Conservation (phyloP, 495 filamentous ascomycete species). For the Parathielavia appendiculata region DNA sequence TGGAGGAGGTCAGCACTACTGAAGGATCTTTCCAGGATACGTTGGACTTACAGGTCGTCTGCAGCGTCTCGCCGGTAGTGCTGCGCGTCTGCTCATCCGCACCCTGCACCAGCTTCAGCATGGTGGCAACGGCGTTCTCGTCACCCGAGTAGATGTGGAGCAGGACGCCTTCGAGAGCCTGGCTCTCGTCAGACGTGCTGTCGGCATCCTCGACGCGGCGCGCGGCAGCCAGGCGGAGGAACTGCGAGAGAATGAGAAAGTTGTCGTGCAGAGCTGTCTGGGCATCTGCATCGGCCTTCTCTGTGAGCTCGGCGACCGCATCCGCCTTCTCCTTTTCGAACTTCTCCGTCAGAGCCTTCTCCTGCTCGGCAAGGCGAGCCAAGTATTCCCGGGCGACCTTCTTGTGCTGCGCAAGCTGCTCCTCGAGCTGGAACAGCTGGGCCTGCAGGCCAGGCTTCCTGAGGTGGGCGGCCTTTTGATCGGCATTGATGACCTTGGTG, state of each 20-base stretch:
- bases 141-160: slow-evolving; percentile 85
- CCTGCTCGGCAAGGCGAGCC: slow-evolving; percentile 58
- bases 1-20: slow-evolving; percentile 36
- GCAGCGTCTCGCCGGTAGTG: slow-evolving; percentile 57
- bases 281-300: slow-evolving; percentile 54
- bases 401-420: slow-evolving; percentile 78
- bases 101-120: slow-evolving; percentile 80
- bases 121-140: slow-evolving; percentile 69
- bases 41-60: slow-evolving; percentile 67
- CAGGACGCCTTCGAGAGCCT: slow-evolving; percentile 85
- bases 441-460: slow-evolving; percentile 86
- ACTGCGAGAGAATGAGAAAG: slow-evolving; percentile 67
- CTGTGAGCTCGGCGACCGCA: slow-evolving; percentile 47
- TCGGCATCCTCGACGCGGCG: slow-evolving; percentile 61
- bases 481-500: slow-evolving; percentile 79
- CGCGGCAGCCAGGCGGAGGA: slow-evolving; percentile 71
- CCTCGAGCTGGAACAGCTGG: slow-evolving; percentile 68
- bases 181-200: slow-evolving; percentile 61
- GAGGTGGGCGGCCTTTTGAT: slow-evolving; percentile 81
- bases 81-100: slow-evolving; percentile 64
- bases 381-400: slow-evolving; percentile 77
- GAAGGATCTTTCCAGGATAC: not conserved
- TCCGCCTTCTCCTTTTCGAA: slow-evolving; percentile 64
- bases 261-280: slow-evolving; percentile 49
- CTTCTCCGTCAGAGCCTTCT: slow-evolving; percentile 65